phyloP scores from a whole-genome alignment of 1,284 basidiomycete species.

The Pseudozyma tsukubaensis region DNA sequence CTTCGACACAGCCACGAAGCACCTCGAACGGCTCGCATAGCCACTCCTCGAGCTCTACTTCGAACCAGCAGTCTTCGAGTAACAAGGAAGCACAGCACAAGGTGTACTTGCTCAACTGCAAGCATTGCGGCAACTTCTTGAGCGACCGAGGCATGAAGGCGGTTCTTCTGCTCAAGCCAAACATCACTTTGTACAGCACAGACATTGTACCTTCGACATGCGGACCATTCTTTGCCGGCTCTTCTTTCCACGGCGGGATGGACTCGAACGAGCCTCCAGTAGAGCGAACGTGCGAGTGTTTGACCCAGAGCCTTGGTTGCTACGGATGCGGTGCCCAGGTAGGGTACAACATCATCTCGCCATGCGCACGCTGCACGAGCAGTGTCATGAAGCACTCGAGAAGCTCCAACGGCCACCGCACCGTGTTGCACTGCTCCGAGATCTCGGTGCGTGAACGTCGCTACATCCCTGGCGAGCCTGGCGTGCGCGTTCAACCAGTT shows the following conservation, averaged over 20 bases:
- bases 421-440: slow-evolving; percentile 85
- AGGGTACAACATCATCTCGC: slow-evolving; percentile 62
- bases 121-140: slow-evolving; percentile 78
- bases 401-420: slow-evolving; percentile 81
- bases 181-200: slow-evolving; percentile 83
- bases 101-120: slow-evolving; percentile 84
- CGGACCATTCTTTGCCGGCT: slow-evolving; percentile 68
- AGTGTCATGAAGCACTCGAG: slow-evolving; percentile 71
- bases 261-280: slow-evolving; percentile 69
- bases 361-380: slow-evolving; percentile 65
- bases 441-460: slow-evolving; percentile 78
- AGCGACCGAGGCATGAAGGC: slow-evolving; percentile 89
- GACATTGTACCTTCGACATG: slow-evolving; percentile 84
- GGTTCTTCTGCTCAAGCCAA: slow-evolving; percentile 82
- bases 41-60: slow-evolving; percentile 11
- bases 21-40: slow-evolving; percentile 12
- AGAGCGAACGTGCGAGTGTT: slow-evolving; percentile 76
- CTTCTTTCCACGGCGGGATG: slow-evolving; percentile 67
- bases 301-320: slow-evolving; percentile 82
- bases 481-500: slow-evolving; percentile 70
- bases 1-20: slow-evolving; percentile 13
- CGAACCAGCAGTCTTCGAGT: slow-evolving; percentile 13
- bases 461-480: slow-evolving; percentile 78
- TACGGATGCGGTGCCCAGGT: slow-evolving; percentile 81
- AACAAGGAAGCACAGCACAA: slow-evolving; percentile 70